Evolutionary conservation across 2,329 filamentous ascomycete species (phyloP).

Genomic region (Coniella lustricola): DNA sequence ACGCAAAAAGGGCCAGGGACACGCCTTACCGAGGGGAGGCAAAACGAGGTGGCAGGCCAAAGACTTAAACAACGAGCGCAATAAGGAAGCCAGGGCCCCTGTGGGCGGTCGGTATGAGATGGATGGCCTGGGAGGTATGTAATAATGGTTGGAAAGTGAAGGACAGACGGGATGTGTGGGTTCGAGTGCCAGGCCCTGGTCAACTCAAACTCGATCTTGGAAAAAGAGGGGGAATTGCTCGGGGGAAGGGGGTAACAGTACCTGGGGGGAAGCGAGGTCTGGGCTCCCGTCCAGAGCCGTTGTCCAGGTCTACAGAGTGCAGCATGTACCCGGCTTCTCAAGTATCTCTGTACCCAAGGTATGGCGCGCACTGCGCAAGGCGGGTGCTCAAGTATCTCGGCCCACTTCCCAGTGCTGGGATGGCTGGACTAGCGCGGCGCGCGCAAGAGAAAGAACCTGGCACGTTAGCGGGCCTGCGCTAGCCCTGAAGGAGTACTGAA

Average conservation of each 20-base stretch:
- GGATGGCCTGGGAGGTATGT: not conserved
- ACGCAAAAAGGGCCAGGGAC: not conserved
- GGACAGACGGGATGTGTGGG: not conserved
- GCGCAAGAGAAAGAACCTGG: no score
- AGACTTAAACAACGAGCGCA: not conserved
- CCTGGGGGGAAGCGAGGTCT: not conserved
- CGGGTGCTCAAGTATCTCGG: no score
- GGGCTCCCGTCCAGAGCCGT: not conserved
- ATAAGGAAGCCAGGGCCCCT: not conserved
- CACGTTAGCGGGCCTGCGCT: no score
- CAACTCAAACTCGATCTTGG: constrained; percentile 3
- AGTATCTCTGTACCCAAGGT: no score
- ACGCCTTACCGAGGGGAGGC: not conserved
- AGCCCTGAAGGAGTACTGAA: no score
- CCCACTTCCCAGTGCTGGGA: no score
- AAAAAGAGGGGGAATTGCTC: not conserved
- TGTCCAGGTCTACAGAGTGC: no score
- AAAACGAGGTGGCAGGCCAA: constrained; percentile 2
- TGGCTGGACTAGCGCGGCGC: no score
- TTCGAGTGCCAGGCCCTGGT: not conserved
- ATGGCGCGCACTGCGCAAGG: no score
- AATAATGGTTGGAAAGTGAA: not conserved
- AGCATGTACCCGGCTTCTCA: no score
- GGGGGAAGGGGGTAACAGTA: not conserved
- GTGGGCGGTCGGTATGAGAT: not conserved